phyloP scores from a whole-genome alignment of 78 protist genomes.

The Creolimax fragrantissima region DNA sequence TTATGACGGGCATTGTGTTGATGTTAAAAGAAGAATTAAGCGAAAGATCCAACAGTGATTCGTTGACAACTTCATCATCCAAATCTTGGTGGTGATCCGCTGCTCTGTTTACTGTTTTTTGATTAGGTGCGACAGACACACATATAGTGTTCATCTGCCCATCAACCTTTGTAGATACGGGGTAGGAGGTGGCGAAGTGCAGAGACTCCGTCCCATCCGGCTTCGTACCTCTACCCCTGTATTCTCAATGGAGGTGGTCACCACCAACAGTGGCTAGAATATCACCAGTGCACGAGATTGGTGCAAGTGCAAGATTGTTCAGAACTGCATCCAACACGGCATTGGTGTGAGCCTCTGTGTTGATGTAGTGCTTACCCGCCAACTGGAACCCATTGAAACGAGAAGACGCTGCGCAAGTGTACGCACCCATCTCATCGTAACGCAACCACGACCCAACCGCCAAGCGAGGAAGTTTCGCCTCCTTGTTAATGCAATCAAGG shows the following conservation, averaged over 20 bases:
- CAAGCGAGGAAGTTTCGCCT: conserved; percentile 65
- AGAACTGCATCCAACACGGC: neutral
- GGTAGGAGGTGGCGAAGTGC: neutral
- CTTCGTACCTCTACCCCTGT: neutral
- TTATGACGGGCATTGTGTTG: too few relatives aligned
- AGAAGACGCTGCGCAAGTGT: conserved; percentile 83
- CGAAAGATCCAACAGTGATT: too few relatives aligned
- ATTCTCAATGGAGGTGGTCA: neutral
- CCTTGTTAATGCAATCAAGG: conserved; percentile 68
- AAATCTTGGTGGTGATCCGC: neutral
- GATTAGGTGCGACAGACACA: neutral
- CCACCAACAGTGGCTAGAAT: neutral
- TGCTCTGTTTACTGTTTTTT: neutral
- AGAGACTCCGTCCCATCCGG: neutral
- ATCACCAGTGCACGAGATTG: neutral
- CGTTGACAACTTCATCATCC: neutral
- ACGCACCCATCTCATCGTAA: conserved; percentile 90
- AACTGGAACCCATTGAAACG: conserved; percentile 80
- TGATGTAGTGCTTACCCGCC: conserved; percentile 35
- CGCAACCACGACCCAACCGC: conserved; percentile 85
- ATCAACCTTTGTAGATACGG: neutral
- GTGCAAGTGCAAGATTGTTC: neutral
- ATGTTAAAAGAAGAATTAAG: too few relatives aligned
- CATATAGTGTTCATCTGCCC: neutral
- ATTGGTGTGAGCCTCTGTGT: neutral